These are phyloP conservation scores for Psidium guajava DNA, from an alignment of 345 rosid species.

Conservation along the genomic window DNA sequence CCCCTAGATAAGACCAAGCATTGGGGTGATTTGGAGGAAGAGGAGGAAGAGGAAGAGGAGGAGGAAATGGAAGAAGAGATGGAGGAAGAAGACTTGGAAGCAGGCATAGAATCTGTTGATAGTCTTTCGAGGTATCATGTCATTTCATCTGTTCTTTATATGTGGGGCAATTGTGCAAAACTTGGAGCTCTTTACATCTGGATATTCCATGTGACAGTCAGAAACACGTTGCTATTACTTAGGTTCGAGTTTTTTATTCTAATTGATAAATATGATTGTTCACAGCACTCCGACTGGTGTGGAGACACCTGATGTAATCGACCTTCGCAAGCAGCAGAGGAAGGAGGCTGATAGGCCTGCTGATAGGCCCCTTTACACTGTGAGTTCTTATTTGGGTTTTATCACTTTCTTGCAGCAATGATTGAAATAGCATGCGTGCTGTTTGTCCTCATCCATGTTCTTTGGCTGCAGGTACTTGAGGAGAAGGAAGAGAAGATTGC, in stretches of 20 bases:
- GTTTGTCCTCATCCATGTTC: neutral
- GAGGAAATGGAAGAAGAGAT: slow-evolving; percentile 69
- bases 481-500: slow-evolving; percentile 78
- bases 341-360: slow-evolving; percentile 94
- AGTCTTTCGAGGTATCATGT: slow-evolving; percentile 75
- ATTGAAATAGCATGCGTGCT: neutral
- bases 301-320: slow-evolving; percentile 99
- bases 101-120: slow-evolving; percentile 86
- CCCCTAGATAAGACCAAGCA: slow-evolving; percentile 96
- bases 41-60: slow-evolving; percentile 44
- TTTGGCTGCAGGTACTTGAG: slow-evolving; percentile 55
- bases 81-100: slow-evolving; percentile 89
- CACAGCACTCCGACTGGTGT: slow-evolving; percentile 97
- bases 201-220: neutral
- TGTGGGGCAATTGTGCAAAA: neutral
- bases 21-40: slow-evolving; percentile 99
- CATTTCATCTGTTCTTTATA: neutral
- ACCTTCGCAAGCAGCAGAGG: slow-evolving; percentile 96
- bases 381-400: slow-evolving; percentile 14
- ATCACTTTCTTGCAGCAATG: neutral
- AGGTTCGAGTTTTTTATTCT: neutral
- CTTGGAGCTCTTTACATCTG: neutral
- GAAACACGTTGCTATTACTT: neutral
- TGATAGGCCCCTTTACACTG: slow-evolving; percentile 91
- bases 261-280: neutral